Conservation (phyloP, 116 monocot species). For the Zostera marina region DNA sequence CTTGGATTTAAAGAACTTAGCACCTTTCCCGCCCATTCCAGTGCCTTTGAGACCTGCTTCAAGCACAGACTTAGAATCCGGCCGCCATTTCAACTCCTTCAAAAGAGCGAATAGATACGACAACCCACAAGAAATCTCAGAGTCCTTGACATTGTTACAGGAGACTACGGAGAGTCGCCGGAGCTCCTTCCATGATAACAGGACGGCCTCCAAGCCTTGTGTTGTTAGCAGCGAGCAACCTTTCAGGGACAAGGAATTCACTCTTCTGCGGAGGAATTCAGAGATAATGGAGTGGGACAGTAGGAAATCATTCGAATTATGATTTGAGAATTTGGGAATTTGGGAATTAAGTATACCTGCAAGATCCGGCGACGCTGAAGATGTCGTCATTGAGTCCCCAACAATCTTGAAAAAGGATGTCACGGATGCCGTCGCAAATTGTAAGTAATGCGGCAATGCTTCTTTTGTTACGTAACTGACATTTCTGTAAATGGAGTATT, state of each 20-base stretch:
- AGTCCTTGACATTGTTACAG: constrained; percentile 66
- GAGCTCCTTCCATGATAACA: constrained; percentile 56
- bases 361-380: too few relatives aligned
- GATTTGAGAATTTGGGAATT: too few relatives aligned
- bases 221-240: constrained; percentile 76
- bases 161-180: constrained; percentile 60
- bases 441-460: constrained; percentile 46
- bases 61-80: constrained; percentile 67
- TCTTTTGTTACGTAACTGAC: constrained; percentile 62
- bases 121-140: constrained; percentile 48
- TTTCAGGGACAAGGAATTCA: constrained; percentile 50
- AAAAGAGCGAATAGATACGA: constrained; percentile 57
- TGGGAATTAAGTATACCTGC: constrained; percentile 76
- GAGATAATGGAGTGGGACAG: too few relatives aligned
- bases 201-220: constrained; percentile 56
- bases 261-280: constrained; percentile 41
- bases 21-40: constrained; percentile 84
- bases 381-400: constrained; percentile 86
- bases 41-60: constrained; percentile 36
- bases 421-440: constrained; percentile 53
- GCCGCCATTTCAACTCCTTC: constrained; percentile 89
- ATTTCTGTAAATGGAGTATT: constrained; percentile 59
- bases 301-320: too few relatives aligned
- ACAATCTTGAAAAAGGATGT: constrained; percentile 69
- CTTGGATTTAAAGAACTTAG: constrained; percentile 45